A percentile compares a stretch with the other conserved stretches of the same genome.
Evolutionary conservation across 176 grass and related monocot genomes (phyloP).

Genomic region (Musa acuminata): DNA sequence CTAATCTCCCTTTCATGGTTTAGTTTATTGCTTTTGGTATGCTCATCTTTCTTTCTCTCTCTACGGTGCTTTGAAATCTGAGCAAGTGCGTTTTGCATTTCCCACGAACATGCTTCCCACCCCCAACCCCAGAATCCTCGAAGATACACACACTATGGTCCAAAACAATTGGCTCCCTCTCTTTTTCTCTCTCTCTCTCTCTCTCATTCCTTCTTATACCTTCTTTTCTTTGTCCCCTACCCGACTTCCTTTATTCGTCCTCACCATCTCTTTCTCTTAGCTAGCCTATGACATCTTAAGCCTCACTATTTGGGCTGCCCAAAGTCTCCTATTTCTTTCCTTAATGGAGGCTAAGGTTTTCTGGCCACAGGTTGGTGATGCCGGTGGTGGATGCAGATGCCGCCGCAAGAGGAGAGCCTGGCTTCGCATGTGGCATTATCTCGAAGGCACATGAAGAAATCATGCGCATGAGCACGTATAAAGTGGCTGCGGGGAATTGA

Average conservation of each 20-base stretch:
- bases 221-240: not conserved
- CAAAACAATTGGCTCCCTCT: conserved; percentile 1
- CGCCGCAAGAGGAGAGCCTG: not conserved
- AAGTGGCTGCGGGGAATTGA: conserved; percentile 50
- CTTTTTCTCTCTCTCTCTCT: conserved; percentile 3
- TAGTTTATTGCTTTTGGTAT: not conserved
- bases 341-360: not conserved
- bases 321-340: not conserved
- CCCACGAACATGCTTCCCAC: conserved; percentile 38
- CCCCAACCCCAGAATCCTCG: conserved; percentile 5
- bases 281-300: no score
- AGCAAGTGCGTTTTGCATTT: conserved; percentile 28
- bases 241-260: not conserved
- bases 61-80: conserved; percentile 26
- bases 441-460: not conserved
- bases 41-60: conserved; percentile 6
- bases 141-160: not conserved
- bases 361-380: not conserved
- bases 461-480: not conserved
- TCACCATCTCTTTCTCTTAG: not conserved
- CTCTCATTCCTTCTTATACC: not conserved
- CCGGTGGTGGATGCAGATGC: not conserved
- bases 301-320: no score
- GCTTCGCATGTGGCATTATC: no score
- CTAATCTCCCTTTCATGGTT: not conserved